Base-by-base conservation (phyloP, 805 yeast species). In the Pichia insulana region DNA sequence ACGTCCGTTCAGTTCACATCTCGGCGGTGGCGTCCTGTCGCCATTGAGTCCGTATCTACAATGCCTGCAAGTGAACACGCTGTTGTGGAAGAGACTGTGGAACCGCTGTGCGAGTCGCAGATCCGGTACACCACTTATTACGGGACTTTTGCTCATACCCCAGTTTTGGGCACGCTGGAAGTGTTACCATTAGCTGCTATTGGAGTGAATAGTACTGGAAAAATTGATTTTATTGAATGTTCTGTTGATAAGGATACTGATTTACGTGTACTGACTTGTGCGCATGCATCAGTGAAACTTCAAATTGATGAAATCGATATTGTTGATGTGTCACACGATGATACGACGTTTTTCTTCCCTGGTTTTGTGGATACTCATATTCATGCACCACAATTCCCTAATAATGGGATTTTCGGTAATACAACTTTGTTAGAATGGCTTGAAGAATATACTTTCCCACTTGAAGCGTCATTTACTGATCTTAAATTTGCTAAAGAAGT, bases 371-470 rank as follows among this genome's bases (percentile, higher is more conserved):
- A 85, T 52, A 82, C 92, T 1, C 94, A 84, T 57, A 80, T 81
- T 37, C 94, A 84, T 59, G 92, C 94, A 2, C 79, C 94, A 2
- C 94, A 84, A 59, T 84, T 75, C 53, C 92, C 92, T 11, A 84
- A 84, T 57, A 68, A 71, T 37, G 92, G 94, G 10, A 77, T 92
- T 20, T 90, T 94, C 48, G 89, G 95, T 20, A 81, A 80, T 45
- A 69, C 86, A 2, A 90, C 95, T 2, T 67, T 92, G 34, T 65
- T 92, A 43, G 95, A 90, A 50, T 92, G 98, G 98, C 70, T 92
- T 37, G 73, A 77, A 20, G 76, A 73, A 18, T 88, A 87, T 59
- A 92, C 98, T 0, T 92, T 89, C 68, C 95, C 96, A 1, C 61
- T 89, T 43, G 98, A 92, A 61, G 67, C 83, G 7, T 70, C 83